A percentile compares a stretch with the other conserved stretches of the same genome.
phyloP scores from a whole-genome alignment of 2,329 filamentous ascomycete genomes.

The Fusarium sp. region DNA sequence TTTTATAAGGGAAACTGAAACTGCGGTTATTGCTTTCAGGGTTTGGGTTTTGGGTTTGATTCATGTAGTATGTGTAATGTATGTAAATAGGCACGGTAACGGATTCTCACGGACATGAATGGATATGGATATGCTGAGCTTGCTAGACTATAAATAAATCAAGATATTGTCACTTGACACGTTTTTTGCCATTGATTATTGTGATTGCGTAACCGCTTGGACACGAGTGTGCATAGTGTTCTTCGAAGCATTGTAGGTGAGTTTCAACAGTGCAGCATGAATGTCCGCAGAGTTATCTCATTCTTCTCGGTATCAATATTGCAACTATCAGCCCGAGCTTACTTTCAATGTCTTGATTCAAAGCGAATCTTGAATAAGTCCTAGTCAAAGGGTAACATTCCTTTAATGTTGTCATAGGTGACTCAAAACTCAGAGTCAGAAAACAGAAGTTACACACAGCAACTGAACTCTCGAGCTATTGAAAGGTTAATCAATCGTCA shows the following conservation, averaged over 20 bases:
- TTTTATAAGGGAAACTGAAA: conserved; percentile 5
- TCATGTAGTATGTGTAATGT: conserved; percentile 30
- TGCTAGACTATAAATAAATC: conserved; percentile 24
- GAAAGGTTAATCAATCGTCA: background rate
- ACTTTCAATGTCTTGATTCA: background rate
- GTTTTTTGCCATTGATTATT: background rate
- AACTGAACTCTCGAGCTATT: background rate
- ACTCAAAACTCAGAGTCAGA: background rate
- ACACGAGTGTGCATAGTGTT: background rate
- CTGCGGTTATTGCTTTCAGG: conserved; percentile 4
- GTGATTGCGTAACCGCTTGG: background rate
- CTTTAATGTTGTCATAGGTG: background rate
- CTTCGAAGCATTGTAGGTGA: background rate
- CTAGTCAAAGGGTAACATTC: background rate
- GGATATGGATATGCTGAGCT: conserved; percentile 21
- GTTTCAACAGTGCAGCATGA: background rate
- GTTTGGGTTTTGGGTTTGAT: conserved; percentile 4
- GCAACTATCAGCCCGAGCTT: no score
- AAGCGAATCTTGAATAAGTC: no score
- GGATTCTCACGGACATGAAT: conserved; percentile 30
- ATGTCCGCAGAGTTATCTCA: no score
- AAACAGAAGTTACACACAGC: background rate
- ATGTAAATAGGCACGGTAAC: conserved; percentile 35
- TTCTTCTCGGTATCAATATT: no score
- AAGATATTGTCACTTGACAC: background rate